Percentiles rank a stretch among this genome's conserved stretches.
These are phyloP conservation scores for Laetiporus sulphureus DNA, from an alignment of 1,284 basidiomycete genomes.

Conservation along the genomic window DNA sequence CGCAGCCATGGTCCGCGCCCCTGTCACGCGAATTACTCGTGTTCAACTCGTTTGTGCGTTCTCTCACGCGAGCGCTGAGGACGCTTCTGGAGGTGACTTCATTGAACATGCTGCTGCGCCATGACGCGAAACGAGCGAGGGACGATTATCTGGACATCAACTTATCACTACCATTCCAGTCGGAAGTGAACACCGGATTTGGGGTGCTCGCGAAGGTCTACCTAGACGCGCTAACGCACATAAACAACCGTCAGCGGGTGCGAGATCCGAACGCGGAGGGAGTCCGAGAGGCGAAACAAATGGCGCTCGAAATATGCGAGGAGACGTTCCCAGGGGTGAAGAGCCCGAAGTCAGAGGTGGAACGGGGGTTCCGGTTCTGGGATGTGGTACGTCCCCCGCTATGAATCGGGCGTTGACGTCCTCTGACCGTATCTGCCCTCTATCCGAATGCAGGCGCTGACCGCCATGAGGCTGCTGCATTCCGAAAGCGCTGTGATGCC, in stretches of 20 bases:
- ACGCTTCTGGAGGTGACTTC: constrained; percentile 89
- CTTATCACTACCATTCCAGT: constrained; percentile 88
- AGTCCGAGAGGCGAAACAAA: constrained; percentile 78
- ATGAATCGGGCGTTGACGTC: constrained; percentile 7
- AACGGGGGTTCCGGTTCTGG: constrained; percentile 98
- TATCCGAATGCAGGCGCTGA: constrained; percentile 58
- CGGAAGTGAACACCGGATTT: constrained; percentile 96
- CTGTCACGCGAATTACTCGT: constrained; percentile 93
- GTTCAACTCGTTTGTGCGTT: constrained; percentile 96
- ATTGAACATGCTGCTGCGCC: constrained; percentile 86
- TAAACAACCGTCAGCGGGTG: constrained; percentile 73
- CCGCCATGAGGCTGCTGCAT: constrained; percentile 83
- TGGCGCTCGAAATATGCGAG: constrained; percentile 88
- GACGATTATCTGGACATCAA: constrained; percentile 93
- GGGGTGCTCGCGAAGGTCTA: constrained; percentile 97
- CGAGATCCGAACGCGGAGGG: constrained; percentile 69
- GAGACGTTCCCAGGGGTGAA: constrained; percentile 93
- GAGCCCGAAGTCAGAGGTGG: constrained; percentile 80
- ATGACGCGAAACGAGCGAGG: constrained; percentile 78
- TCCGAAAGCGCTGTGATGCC: constrained; percentile 74
- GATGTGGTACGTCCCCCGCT: constrained; percentile 67
- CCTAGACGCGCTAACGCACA: constrained; percentile 85
- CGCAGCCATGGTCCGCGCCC: constrained; percentile 89
- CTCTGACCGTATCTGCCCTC: constrained; percentile 11
- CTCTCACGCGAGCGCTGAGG: constrained; percentile 84